These are phyloP conservation scores for Nemania sp. DNA, from an alignment of 2,329 filamentous ascomycete genomes.

Conservation along the genomic window DNA sequence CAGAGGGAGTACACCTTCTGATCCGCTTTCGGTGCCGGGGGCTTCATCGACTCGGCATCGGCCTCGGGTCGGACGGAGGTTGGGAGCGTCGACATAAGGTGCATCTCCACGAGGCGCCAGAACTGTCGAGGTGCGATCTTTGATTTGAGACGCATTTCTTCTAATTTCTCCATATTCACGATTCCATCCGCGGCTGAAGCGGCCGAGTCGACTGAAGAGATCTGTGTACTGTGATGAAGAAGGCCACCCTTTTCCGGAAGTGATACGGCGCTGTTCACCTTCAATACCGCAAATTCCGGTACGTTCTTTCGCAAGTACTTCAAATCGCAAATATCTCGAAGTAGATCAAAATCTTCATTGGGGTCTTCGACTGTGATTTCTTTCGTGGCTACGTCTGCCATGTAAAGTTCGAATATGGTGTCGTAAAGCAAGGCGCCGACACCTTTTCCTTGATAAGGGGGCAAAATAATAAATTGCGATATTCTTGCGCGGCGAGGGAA, in stretches of 20 bases:
- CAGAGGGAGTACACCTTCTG: conserved; percentile 76
- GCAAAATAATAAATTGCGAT: conserved; percentile 92
- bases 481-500: conserved; percentile 85
- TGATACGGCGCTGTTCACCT: conserved; percentile 63
- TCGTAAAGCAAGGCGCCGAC: conserved; percentile 86
- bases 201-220: conserved; percentile 42
- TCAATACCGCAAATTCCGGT: conserved; percentile 68
- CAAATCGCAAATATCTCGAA: conserved; percentile 81
- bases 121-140: conserved; percentile 87
- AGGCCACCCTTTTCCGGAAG: conserved; percentile 61
- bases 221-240: conserved; percentile 47
- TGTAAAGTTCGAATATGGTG: conserved; percentile 78
- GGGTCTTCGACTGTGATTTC: conserved; percentile 96
- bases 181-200: conserved; percentile 58
- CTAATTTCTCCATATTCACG: conserved; percentile 67
- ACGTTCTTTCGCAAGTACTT: conserved; percentile 68
- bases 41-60: conserved; percentile 47
- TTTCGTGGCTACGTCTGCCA: conserved; percentile 74
- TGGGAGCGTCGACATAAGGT: conserved; percentile 73
- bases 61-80: conserved; percentile 65
- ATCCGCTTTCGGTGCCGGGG: conserved; percentile 62
- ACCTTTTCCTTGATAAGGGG: conserved; percentile 84
- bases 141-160: conserved; percentile 67
- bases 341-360: conserved; percentile 84
- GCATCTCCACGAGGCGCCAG: conserved; percentile 79